These are phyloP conservation scores for Dryadomyces sulphureus DNA, from an alignment of 2,329 filamentous ascomycete genomes.

Conservation along the genomic window DNA sequence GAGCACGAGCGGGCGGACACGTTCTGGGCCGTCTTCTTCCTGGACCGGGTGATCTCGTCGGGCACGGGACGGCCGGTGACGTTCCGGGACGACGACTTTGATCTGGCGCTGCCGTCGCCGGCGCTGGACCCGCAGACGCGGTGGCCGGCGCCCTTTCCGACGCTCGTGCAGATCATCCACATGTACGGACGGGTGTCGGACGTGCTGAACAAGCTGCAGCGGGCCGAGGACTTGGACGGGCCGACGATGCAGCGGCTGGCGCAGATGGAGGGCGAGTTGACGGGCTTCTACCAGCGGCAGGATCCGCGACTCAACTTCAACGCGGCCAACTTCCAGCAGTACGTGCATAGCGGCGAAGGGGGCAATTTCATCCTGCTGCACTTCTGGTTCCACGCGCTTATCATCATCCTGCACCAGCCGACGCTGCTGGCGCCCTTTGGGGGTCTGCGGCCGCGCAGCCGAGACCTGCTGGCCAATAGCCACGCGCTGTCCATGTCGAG, in stretches of 20 bases:
- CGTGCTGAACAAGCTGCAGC: constrained; percentile 65
- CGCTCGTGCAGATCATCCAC: constrained; percentile 70
- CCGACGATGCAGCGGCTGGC: constrained; percentile 59
- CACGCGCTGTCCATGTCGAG: constrained; percentile 75
- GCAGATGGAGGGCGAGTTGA: constrained; percentile 70
- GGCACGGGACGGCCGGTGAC: constrained; percentile 76
- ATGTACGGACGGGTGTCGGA: constrained; percentile 76
- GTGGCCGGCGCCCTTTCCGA: constrained; percentile 67
- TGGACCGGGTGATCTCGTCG: constrained; percentile 77
- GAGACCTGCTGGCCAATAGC: constrained; percentile 66
- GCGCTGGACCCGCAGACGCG: constrained; percentile 38
- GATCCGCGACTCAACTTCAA: constrained; percentile 69
- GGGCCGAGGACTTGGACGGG: constrained; percentile 57
- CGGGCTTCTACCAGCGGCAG: constrained; percentile 54
- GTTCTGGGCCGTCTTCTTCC: constrained; percentile 80
- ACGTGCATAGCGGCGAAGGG: constrained; percentile 65
- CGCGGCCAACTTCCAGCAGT: constrained; percentile 72
- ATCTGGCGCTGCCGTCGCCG: constrained; percentile 51
- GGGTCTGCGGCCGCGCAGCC: constrained; percentile 37
- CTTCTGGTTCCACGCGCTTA: constrained; percentile 79
- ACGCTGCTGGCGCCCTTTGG: constrained; percentile 66
- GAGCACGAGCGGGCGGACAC: constrained; percentile 77
- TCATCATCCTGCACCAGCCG: constrained; percentile 73
- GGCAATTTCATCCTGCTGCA: constrained; percentile 79
- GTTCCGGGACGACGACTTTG: constrained; percentile 71